Conservation (phyloP, 139 green algal genomes). For the Spirogloea muscicola region DNA sequence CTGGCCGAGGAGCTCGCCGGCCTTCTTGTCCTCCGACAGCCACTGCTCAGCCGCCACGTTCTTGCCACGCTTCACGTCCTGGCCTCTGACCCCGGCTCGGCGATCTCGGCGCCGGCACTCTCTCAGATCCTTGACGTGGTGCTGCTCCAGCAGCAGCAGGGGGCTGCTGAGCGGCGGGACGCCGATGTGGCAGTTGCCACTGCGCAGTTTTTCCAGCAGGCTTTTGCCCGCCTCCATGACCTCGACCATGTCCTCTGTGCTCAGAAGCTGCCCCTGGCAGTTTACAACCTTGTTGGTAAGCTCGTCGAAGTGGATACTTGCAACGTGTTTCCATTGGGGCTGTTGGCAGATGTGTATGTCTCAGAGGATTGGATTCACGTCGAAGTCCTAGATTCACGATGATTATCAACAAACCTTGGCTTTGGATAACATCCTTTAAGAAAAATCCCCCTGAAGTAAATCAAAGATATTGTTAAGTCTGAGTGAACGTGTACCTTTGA, state of each 20-base stretch:
- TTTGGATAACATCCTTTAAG: no score
- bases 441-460: no score
- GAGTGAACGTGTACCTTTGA: background rate
- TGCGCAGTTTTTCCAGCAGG: constrained; percentile 12
- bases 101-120: background rate
- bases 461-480: no score
- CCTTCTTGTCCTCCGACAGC: constrained; percentile 20
- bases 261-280: constrained; percentile 14
- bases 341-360: no score
- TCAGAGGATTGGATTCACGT: no score
- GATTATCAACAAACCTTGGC: no score
- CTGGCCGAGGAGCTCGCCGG: background rate
- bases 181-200: constrained; percentile 4
- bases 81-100: background rate
- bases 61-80: background rate
- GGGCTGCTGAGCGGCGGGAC: constrained; percentile 19
- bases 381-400: no score
- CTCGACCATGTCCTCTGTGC: constrained; percentile 12
- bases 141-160: background rate
- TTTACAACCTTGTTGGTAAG: constrained; percentile 28
- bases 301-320: background rate
- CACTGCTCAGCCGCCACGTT: constrained; percentile 15
- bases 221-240: constrained; percentile 11
- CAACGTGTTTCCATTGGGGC: background rate
- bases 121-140: background rate